Evolutionary conservation across 1,284 basidiomycete genomes (phyloP), one percentile per base, ranked within the genome.

Genomic region (Ganoderma leucocontextum): DNA sequence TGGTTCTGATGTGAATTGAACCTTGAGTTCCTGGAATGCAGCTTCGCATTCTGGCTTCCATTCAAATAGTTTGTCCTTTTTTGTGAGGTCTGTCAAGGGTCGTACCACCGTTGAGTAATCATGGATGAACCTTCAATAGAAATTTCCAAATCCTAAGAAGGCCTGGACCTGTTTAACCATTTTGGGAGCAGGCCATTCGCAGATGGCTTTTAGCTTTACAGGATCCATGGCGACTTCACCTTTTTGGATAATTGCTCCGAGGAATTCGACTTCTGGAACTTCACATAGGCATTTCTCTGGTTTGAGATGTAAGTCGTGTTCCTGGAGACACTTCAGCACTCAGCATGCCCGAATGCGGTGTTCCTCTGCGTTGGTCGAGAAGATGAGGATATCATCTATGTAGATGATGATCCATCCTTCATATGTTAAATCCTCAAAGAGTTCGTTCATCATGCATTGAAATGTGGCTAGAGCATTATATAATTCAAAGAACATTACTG

Each of bases 91-190:
- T 2, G 15, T 35, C 1, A 58, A 33, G 0, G 29, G 55, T 1
- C 55, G 12, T 4, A 22, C 42, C 1, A 33, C 9, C 1, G 15
- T 17, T 7, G 41, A 74, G 67, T 79, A 87, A 15, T 78, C 70
- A 10, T 75, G 38, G 22, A 87, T 81, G 66, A 86, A 87, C 0
- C 77, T 60, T 0, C 79, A 58, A 61, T 86, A 87, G 74, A 82
- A 85, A 67, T 83, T 83, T 7, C 76, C 73, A 47, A 87, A 81
- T 2, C 83, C 84, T 0, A 86, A 64, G 72, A 87, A 86, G 0
- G 53, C 58, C 52, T 78, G 73, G 4, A 82, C 62, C 10, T 80
- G 70, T 33, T 75, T 75, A 4, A 81, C 60, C 0, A 57, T 78
- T 0, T 61, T 72, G 0, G 82, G 84, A 0, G 39, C 25, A 0